phyloP scores from a whole-genome alignment of 805 yeast genomes.

The Saturnispora saitoi region DNA sequence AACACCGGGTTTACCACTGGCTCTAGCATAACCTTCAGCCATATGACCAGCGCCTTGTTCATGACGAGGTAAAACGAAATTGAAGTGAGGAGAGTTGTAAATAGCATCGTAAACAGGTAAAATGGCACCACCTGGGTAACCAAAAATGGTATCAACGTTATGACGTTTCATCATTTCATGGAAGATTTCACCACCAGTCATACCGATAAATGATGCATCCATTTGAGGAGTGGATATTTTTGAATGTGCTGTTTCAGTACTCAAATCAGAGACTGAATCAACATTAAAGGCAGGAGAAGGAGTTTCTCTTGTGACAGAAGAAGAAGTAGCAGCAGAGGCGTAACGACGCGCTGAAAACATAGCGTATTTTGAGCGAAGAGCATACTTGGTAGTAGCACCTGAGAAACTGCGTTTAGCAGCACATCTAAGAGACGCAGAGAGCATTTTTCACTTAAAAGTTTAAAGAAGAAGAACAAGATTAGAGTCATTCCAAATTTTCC shows the following conservation, averaged over 20 bases:
- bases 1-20: conserved; percentile 92
- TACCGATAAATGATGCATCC: conserved; percentile 88
- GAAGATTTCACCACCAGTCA: conserved; percentile 97
- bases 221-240: conserved; percentile 14
- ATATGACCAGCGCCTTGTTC: conserved; percentile 99
- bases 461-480: not conserved
- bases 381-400: not conserved
- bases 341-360: conserved; percentile 1
- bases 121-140: conserved; percentile 99
- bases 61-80: conserved; percentile 88
- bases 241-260: too few relatives aligned
- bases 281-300: conserved; percentile 19
- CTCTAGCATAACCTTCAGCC: conserved; percentile 99
- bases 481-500: not conserved
- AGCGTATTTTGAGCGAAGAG: not conserved
- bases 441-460: not conserved
- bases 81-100: conserved; percentile 79
- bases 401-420: not conserved
- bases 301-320: conserved; percentile 12
- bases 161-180: conserved; percentile 98
- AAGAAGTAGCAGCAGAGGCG: conserved; percentile 8
- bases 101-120: conserved; percentile 97
- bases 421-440: conserved; percentile 1
- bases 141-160: conserved; percentile 90
- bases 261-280: conserved; percentile 3